phyloP scores from a whole-genome alignment of 169 alveolate genomes.

The Sarcocystis neurona region DNA sequence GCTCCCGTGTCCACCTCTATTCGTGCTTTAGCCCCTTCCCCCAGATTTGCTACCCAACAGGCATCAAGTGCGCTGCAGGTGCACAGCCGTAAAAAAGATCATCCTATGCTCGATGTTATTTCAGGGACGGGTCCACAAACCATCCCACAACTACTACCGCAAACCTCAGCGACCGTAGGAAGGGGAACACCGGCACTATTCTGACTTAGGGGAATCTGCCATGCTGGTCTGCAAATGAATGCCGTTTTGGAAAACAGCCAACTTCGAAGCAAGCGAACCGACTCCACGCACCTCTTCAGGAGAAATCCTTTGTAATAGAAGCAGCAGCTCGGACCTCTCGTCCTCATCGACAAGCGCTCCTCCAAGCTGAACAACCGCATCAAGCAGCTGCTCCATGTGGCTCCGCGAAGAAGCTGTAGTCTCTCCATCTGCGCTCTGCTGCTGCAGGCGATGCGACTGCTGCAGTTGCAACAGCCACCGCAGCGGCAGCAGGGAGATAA shows the following conservation, averaged over 20 bases:
- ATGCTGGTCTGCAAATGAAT: background rate
- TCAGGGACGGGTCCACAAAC: background rate
- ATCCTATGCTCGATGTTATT: background rate
- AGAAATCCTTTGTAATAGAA: background rate
- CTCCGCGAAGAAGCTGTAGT: background rate
- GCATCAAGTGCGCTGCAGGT: too few relatives aligned
- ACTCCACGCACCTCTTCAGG: constrained; percentile 3
- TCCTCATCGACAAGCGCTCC: constrained; percentile 31
- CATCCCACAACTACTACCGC: background rate
- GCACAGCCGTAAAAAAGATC: too few relatives aligned
- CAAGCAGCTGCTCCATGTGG: constrained; percentile 28
- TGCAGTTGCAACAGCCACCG: constrained; percentile 22
- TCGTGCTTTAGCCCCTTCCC: too few relatives aligned
- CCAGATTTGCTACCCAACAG: too few relatives aligned
- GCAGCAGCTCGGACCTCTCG: background rate
- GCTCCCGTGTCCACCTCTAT: too few relatives aligned
- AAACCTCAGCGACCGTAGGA: background rate
- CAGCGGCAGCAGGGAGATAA: constrained; percentile 18
- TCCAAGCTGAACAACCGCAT: constrained; percentile 5
- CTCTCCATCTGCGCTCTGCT: constrained; percentile 12
- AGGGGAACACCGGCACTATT: background rate
- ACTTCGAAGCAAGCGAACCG: background rate
- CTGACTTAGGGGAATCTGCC: background rate
- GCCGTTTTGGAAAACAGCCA: background rate
- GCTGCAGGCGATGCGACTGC: too few relatives aligned